These are phyloP conservation scores for Luvunga scandens DNA, from an alignment of 345 rosid species.

Conservation along the genomic window DNA sequence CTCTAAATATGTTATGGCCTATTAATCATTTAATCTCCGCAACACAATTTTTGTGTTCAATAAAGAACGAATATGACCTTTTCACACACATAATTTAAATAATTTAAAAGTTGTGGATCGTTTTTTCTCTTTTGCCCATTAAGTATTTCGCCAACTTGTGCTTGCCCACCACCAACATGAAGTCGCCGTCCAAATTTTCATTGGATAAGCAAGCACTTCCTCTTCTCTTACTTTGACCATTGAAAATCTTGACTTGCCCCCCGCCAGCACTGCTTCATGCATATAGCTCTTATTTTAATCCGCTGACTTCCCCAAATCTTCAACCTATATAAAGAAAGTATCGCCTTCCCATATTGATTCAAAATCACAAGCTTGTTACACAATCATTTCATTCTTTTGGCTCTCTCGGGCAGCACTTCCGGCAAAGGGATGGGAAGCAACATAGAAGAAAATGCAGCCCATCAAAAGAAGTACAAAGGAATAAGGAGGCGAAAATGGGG, in stretches of 20 bases:
- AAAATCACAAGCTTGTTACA: neutral
- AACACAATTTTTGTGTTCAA: neutral
- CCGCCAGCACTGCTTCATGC: too few relatives aligned
- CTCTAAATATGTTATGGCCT: too few relatives aligned
- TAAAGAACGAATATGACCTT: too few relatives aligned
- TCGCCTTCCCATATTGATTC: neutral
- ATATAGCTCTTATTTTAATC: too few relatives aligned
- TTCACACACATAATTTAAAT: too few relatives aligned
- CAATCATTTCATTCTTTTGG: neutral
- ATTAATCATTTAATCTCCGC: neutral
- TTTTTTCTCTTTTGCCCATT: neutral
- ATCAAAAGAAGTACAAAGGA: slow-evolving; percentile 57
- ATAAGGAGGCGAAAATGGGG: slow-evolving; percentile 91
- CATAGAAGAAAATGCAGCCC: slow-evolving; percentile 20
- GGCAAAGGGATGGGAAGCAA: slow-evolving; percentile 2
- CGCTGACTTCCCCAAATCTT: slow-evolving; percentile 7
- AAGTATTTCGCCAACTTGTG: neutral
- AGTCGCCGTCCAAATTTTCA: neutral
- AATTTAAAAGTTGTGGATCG: neutral
- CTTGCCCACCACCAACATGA: too few relatives aligned
- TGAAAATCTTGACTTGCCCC: too few relatives aligned
- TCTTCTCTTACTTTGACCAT: too few relatives aligned
- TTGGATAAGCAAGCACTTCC: neutral
- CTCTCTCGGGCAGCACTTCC: neutral
- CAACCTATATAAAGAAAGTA: slow-evolving; percentile 42